Evolutionary conservation across 305 asterid genomes (phyloP), one percentile per base, ranked within the genome.

Genomic region (Solanum hybrid): DNA sequence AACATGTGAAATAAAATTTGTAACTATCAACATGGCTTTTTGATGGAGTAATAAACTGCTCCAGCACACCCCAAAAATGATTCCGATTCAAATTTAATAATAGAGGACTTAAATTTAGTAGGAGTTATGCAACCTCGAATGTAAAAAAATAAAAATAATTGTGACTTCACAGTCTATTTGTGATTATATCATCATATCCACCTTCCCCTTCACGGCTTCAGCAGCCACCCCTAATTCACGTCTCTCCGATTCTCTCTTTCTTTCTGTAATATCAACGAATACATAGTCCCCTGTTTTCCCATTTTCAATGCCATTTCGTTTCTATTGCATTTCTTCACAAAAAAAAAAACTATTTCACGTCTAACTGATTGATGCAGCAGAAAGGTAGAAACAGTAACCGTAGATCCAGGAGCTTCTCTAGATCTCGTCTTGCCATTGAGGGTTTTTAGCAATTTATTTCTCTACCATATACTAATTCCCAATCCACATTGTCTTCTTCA

Each of bases 371-470:
- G 90, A 97, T 97, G 99, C 96, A 95, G 60, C 99, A 95, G 91
- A 97, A 92, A 91, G 99, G 99, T 22, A 92, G 92, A 90, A 89
- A 90, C 24, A 7, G 69, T 72, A 93, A 96, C 92, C 94, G 96
- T 90, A 95, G 98, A 94, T 96, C 97, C 90, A 93, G 99, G 94
- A 92, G 94, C 26, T 97, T 96, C 91, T 95, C 99, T 38, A 94
- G 99, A 94, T 95, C 99, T 88, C 99, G 99, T 90, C 91, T 94
- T 90, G 99, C 99, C 87, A 89, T 97, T 88, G 97, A 97, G 93
- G 98, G 99, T 89, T 91, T 56, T 91, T 97, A 91, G 86, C 73
- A 20, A 5, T 38, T 5, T 16, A 14, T 86, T 31, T 42, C 80
- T 86, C 80, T 10, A 78, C 13, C n/a, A 73, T 29, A 35, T 22